A percentile compares a stretch with the other conserved stretches of the same genome.
Evolutionary conservation across 1,139 yeast species (phyloP).

Genomic region (Hemisphaericaspora xylanilytica): DNA sequence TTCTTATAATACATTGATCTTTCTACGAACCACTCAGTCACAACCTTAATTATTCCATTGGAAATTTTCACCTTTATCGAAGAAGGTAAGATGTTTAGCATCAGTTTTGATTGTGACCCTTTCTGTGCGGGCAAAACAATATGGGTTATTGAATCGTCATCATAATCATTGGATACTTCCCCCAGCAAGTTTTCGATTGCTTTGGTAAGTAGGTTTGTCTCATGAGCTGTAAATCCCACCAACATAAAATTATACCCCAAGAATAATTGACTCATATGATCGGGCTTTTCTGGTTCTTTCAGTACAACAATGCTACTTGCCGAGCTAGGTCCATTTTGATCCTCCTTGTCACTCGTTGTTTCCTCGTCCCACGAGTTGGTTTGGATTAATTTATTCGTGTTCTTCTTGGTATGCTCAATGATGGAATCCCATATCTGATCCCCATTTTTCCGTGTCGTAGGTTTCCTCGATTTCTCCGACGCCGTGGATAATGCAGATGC

Average conservation of each 20-base stretch:
- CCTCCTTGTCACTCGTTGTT: conserved; percentile 10
- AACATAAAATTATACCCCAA: conserved; percentile 33
- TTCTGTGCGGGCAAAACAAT: conserved; percentile 41
- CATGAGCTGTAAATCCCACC: conserved; percentile 37
- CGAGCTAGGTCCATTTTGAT: conserved; percentile 12
- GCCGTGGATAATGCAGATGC: conserved; percentile 14
- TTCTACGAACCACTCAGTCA: conserved; percentile 88
- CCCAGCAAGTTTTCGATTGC: conserved; percentile 49
- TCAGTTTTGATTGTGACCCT: conserved; percentile 25
- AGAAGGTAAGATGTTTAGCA: conserved; percentile 27
- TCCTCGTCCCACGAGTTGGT: conserved; percentile 35
- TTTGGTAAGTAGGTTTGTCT: conserved; percentile 29
- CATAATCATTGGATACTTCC: conserved; percentile 20
- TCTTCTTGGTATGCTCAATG: conserved; percentile 35
- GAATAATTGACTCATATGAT: conserved; percentile 25
- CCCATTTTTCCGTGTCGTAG: conserved; percentile 17
- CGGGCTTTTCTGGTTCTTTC: conserved; percentile 1
- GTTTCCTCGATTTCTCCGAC: conserved; percentile 7
- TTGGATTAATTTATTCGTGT: conserved; percentile 15
- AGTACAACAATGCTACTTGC: neutral
- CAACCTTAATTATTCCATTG: conserved; percentile 27
- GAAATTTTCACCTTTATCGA: conserved; percentile 22
- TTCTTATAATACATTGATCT: conserved; percentile 64
- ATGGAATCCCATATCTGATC: conserved; percentile 49
- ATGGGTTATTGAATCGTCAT: conserved; percentile 31